phyloP scores from a whole-genome alignment of 2,329 filamentous ascomycete genomes.

The Xylariaceae sp. region DNA sequence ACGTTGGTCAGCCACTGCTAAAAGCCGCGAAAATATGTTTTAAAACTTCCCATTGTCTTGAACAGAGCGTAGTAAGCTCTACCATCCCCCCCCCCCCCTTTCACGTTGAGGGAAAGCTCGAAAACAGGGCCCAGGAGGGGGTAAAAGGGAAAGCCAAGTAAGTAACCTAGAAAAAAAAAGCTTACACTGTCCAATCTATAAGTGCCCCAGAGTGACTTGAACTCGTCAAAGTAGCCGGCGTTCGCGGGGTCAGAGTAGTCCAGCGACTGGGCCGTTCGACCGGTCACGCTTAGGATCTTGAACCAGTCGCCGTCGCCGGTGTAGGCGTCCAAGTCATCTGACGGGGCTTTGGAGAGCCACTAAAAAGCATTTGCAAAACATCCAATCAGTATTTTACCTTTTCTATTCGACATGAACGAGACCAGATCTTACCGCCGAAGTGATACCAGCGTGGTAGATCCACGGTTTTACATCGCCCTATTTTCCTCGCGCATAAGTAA shows the following conservation, averaged over 20 bases:
- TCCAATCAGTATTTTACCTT: too few species aligned
- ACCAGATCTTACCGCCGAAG: slow-evolving; percentile 2
- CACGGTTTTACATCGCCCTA: slow-evolving; percentile 3
- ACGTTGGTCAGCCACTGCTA: too few species aligned
- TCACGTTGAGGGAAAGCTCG: too few species aligned
- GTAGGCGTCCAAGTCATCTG: slow-evolving; percentile 3
- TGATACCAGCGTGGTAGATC: slow-evolving; percentile 5
- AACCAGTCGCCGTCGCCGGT: slow-evolving; percentile 11
- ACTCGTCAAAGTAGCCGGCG: slow-evolving; percentile 3
- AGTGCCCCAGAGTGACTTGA: slow-evolving; percentile 7
- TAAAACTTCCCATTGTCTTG: too few species aligned
- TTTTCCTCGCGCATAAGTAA: too few species aligned
- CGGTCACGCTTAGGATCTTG: slow-evolving; percentile 11
- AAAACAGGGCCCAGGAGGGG: not conserved
- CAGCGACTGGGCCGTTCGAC: slow-evolving; percentile 10
- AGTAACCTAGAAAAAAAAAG: not conserved
- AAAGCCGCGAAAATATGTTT: too few species aligned
- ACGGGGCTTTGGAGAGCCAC: slow-evolving; percentile 7
- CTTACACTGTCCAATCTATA: slow-evolving; percentile 8
- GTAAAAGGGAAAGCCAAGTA: not conserved
- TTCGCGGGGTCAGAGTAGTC: slow-evolving; percentile 6
- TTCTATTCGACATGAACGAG: too few species aligned
- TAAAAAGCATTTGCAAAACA: too few species aligned
- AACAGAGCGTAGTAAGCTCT: too few species aligned
- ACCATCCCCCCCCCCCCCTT: too few species aligned